Base-by-base conservation (phyloP, 2,329 filamentous ascomycete genomes). In the Cladophialophora chaetospira region DNA sequence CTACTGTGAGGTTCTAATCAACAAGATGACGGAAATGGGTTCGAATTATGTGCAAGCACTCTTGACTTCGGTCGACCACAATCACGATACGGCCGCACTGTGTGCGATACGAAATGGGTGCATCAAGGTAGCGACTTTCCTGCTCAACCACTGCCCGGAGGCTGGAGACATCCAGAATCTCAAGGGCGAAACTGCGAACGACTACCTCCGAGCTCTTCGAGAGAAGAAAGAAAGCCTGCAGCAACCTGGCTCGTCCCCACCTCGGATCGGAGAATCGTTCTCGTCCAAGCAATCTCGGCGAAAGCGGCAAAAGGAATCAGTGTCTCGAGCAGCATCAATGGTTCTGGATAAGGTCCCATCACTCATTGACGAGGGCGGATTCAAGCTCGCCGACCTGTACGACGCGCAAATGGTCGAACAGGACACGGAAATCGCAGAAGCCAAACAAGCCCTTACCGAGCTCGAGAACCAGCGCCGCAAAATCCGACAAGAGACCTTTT, bases 81-180 rank as follows among this genome's bases (percentile, higher is more conserved):
- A 91, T 36, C 93, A 93, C 36, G 95, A 99, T 70, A 97, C 94
- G 0, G 92, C 94, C 0, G 91, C 93, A 8, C 86, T 91, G 68
- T 87, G 90, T 55, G 90, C 91, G 54, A 91, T 93, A 15, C 86
- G 91, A 42, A 96, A 97, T 59, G 84, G 83, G 66, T 95, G 92
- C 64, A 87, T 96, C 54, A 88, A 94, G 60, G 79, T 84, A 50
- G 83, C 85, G n/a, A 78, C 81, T 46, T 76, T 75, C 79, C 86
- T 77, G 73, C 91, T 77, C 72, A 92, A 70, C 29, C 87, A 93
- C 48, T 91, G 92, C 58, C 92, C 92, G 3, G 73, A 76, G 31
- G 85, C 87, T 2, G 88, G 91, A 0, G 87, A 96, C 67, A 87
- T 97, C 52, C 80, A 84, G 17, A 99, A 97, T 70, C 79, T 85